phyloP scores from a whole-genome alignment of 345 rosid species.

The Litchi chinensis region DNA sequence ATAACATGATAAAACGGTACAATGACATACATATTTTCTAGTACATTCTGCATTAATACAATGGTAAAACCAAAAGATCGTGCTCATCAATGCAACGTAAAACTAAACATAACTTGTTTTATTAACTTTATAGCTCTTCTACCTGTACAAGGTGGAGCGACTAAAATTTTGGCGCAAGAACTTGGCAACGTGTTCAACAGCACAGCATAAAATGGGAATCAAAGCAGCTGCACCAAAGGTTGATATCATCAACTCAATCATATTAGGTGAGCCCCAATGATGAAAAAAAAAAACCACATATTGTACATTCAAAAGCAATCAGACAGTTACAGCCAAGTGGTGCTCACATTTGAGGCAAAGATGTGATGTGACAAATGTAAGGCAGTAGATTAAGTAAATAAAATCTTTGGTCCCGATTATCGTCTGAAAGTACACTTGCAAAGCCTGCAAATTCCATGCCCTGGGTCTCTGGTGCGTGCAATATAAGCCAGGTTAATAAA shows the following conservation, averaged over 20 bases:
- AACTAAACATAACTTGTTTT: background rate
- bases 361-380: conserved; percentile 82
- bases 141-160: conserved; percentile 90
- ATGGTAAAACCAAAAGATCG: conserved; percentile 3
- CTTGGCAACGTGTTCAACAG: conserved; percentile 80
- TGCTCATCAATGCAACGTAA: conserved; percentile 12
- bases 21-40: background rate
- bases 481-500: conserved; percentile 15
- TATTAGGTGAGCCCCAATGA: background rate
- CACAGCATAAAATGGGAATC: conserved; percentile 83
- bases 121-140: background rate
- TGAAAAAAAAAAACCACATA: background rate
- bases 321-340: conserved; percentile 10
- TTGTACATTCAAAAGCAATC: background rate
- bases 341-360: conserved; percentile 88
- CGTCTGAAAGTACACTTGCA: conserved; percentile 85
- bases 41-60: background rate
- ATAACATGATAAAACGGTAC: too few species aligned
- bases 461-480: conserved; percentile 67
- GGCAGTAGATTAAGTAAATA: conserved; percentile 87
- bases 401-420: conserved; percentile 87
- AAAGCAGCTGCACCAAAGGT: conserved; percentile 69
- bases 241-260: conserved; percentile 17
- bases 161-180: conserved; percentile 82
- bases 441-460: conserved; percentile 86